phyloP scores from a whole-genome alignment of 1,284 basidiomycete species.

The Vanrija humicola region DNA sequence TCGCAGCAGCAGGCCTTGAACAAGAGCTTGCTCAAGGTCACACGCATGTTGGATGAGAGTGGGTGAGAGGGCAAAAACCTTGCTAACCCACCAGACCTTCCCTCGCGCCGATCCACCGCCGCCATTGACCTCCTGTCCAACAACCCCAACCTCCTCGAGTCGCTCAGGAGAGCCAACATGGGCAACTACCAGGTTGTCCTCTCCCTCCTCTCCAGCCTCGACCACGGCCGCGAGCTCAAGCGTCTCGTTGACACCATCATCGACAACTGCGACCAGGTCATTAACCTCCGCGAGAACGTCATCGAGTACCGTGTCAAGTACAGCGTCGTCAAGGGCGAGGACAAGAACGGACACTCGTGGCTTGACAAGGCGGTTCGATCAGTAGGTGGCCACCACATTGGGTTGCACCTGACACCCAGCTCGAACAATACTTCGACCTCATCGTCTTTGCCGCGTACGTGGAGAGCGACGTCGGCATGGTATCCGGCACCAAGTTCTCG shows the following conservation, averaged over 20 bases:
- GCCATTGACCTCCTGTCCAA: conserved; percentile 78
- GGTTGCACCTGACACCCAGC: conserved; percentile 23
- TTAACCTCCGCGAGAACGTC: conserved; percentile 84
- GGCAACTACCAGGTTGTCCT: conserved; percentile 88
- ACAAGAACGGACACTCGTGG: conserved; percentile 51
- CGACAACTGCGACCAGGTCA: conserved; percentile 84
- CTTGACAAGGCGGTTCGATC: conserved; percentile 51
- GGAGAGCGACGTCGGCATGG: conserved; percentile 60
- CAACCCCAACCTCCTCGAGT: conserved; percentile 74
- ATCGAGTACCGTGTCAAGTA: conserved; percentile 77
- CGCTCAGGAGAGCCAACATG: conserved; percentile 75
- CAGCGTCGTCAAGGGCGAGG: conserved; percentile 71
- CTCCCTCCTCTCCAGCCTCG: conserved; percentile 81
- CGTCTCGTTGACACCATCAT: conserved; percentile 81
- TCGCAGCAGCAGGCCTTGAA: conserved; percentile 79
- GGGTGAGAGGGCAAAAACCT: conserved; percentile 3
- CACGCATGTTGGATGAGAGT: conserved; percentile 68
- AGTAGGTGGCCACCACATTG: conserved; percentile 17
- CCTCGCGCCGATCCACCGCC: conserved; percentile 54
- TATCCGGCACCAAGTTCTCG: conserved; percentile 70
- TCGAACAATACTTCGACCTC: conserved; percentile 76
- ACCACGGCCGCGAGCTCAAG: conserved; percentile 76
- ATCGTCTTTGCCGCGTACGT: conserved; percentile 92
- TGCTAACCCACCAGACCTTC: conserved; percentile 27
- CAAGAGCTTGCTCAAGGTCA: conserved; percentile 74